Base-by-base conservation (phyloP, 2,329 filamentous ascomycete species). In the Neofusicoccum ribis region DNA sequence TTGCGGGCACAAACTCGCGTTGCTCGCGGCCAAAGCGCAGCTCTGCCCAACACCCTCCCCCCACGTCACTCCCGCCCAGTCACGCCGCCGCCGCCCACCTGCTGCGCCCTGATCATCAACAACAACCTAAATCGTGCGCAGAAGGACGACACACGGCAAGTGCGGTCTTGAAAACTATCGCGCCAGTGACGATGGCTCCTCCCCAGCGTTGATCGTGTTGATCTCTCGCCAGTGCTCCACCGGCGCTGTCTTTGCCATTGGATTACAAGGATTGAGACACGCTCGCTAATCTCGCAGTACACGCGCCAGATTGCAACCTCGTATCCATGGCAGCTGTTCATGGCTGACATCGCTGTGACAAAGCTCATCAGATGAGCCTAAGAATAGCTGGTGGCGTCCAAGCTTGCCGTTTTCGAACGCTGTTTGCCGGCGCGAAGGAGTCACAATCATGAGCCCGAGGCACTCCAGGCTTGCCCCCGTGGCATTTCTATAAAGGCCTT, bases 1-100 rank as follows among this genome's bases (percentile, higher is more conserved):
- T 63, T 52, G 60, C 47, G 37, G 47, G 37, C 49, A 44, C 47
- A 63, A 52, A 52, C 39, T 63, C 60, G 60, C 60, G 60, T 50
- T 36, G 60, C 37, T 51, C 36, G 46, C 49, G 8, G 59, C 39
- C 60, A 37, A n/a, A 63, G 50, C 59, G 41, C 46, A 6, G 20
- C 5, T 3, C 27, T 31, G 11, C 39, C 54, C 54, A 58, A 43
- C 31, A 17, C 17, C 31, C 8, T 7, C 49, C 8, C 17, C 54
- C 54, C 54, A 58, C 54, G 54, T 58, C 54, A 58, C 54, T 34
- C 39, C 39, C 54, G 54, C 54, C 54, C 39, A 43, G 54, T 58
- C 54, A 58, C 54, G 54, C 39, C n/a, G 23, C 54, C 39, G 2
- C 27, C 51, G 1, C n/a, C 39, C 23, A 6, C 17, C 9, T 8